Base-by-base conservation (phyloP, 257 asterid genomes). In the Solanum sejunctum region DNA sequence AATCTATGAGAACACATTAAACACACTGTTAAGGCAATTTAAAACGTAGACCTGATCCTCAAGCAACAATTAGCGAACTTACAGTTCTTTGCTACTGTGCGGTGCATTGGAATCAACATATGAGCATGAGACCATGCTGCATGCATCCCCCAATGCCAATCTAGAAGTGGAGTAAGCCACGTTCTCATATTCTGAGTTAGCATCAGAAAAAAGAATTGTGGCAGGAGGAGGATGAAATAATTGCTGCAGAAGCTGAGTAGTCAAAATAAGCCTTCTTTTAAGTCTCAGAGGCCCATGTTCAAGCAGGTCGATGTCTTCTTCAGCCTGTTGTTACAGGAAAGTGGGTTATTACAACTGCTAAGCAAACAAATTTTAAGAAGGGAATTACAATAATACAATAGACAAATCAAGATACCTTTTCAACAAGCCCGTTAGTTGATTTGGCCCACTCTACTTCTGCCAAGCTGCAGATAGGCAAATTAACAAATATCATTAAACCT, bases 161-260 rank as follows among this genome's bases (percentile, higher is more conserved):
- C 98, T 91, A 43, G 97, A 93, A 81, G 90, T 85, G 86, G 84
- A 88, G 89, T 93, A 93, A 45, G 90, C 89, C 86, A 92, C 86
- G 80, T 84, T 87, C 82, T 89, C 95, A 85, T 85, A 87, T 87
- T 86, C 89, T 82, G 91, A 86, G 82, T 86, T 84, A 78, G 89
- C 92, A 88, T 91, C 94, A 81, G 91, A 90, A 13, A 87, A 84
- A 83, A 93, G 91, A 89, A 91, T 67, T 80, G 20, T 85, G 20
- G 82, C 77, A 28, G 92, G 91, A 26, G 95, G 91, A 83, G 96
- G 93, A 84, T 72, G 85, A 90, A 95, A 71, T 72, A 94, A 85
- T 85, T 94, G 96, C 92, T 95, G 97, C 95, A 93, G 93, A 84
- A 95, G 99, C 84, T 92, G 97, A 47, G 95, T 90, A 45, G 97